Conservation (phyloP, 805 yeast genomes). For the Ogataea degrootiae region DNA sequence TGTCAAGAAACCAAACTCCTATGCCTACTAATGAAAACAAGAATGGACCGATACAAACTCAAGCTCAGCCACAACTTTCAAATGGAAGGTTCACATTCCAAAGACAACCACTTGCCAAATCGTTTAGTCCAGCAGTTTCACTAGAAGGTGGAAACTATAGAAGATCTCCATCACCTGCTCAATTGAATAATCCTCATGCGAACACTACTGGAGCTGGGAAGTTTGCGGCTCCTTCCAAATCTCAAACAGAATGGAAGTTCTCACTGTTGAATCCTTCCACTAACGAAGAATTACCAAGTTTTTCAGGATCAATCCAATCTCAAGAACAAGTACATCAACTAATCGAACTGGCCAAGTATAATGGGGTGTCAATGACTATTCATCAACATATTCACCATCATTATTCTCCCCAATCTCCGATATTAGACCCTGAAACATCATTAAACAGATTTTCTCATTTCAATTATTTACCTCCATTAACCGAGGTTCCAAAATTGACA, state of each 20-base stretch:
- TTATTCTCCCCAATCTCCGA: constrained; percentile 43
- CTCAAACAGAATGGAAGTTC: constrained; percentile 58
- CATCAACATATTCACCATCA: constrained; percentile 88
- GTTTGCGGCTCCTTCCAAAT: constrained; percentile 24
- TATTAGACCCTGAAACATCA: constrained; percentile 47
- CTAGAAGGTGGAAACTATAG: constrained; percentile 4
- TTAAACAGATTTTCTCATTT: constrained; percentile 63
- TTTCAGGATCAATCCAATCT: constrained; percentile 44
- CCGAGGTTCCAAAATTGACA: constrained; percentile 65
- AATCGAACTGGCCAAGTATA: constrained; percentile 54
- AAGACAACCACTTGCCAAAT: constrained; percentile 15
- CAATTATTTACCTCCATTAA: constrained; percentile 66
- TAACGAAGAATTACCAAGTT: constrained; percentile 39
- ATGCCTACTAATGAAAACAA: neutral
- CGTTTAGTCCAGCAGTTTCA: constrained; percentile 6
- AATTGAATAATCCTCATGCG: neutral
- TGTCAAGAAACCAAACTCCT: neutral
- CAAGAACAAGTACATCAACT: constrained; percentile 53
- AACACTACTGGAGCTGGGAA: neutral
- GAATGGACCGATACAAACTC: neutral
- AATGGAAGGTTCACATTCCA: constrained; percentile 10
- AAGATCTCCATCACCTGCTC: constrained; percentile 9
- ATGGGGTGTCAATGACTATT: constrained; percentile 57
- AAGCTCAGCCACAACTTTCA: neutral
- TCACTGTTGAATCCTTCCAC: constrained; percentile 41